Percentiles rank a stretch among this genome's conserved stretches.
phyloP scores from a whole-genome alignment of 2,329 filamentous ascomycete species.

The Aspergillus pseudonomiae region DNA sequence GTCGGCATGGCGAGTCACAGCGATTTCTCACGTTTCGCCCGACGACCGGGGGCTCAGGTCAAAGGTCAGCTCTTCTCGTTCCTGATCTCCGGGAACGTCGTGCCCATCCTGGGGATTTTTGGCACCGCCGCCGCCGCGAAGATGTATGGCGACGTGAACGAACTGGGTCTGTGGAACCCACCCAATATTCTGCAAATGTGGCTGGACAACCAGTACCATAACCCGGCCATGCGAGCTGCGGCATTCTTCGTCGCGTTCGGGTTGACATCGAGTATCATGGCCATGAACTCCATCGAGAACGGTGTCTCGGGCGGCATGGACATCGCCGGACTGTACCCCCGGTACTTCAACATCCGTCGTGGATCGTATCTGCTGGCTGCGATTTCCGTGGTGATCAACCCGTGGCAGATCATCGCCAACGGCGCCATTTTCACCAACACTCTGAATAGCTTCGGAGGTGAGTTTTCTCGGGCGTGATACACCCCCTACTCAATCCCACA shows the following conservation, averaged over 20 bases:
- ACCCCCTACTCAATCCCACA: neutral
- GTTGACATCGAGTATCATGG: slow-evolving; percentile 54
- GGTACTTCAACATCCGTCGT: slow-evolving; percentile 59
- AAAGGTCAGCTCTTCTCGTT: slow-evolving; percentile 45
- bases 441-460: slow-evolving; percentile 44
- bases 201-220: slow-evolving; percentile 30
- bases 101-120: slow-evolving; percentile 45
- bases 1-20: slow-evolving; percentile 41
- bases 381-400: slow-evolving; percentile 34
- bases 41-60: slow-evolving; percentile 44
- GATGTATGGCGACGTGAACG: slow-evolving; percentile 33
- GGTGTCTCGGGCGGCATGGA: slow-evolving; percentile 52
- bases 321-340: slow-evolving; percentile 55
- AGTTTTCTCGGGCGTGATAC: neutral
- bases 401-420: slow-evolving; percentile 55
- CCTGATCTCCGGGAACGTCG: slow-evolving; percentile 43
- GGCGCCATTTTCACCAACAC: slow-evolving; percentile 53
- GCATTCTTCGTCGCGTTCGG: slow-evolving; percentile 49
- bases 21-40: slow-evolving; percentile 50
- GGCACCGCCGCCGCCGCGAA: slow-evolving; percentile 35
- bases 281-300: slow-evolving; percentile 40
- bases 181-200: slow-evolving; percentile 45
- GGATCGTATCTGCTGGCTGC: slow-evolving; percentile 46
- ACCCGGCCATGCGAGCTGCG: slow-evolving; percentile 35
- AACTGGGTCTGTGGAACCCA: slow-evolving; percentile 46